Base-by-base conservation (phyloP, 495 filamentous ascomycete genomes). In the Penicillium paradoxum region DNA sequence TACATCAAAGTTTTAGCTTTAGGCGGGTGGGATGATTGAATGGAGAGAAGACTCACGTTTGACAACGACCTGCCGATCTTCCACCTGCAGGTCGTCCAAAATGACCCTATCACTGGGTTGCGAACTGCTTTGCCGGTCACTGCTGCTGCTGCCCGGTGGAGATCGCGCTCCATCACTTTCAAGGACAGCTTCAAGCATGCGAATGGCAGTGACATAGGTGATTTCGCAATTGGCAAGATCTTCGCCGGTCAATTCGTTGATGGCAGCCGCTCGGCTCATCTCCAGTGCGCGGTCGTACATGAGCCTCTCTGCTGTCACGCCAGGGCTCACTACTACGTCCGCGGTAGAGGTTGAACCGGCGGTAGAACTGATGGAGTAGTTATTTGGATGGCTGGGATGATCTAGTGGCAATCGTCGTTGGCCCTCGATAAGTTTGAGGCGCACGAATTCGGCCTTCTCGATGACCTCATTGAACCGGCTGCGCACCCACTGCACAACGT, bases 251-350 rank as follows among this genome's bases (percentile, higher is more conserved):
- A 97, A 85, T 71, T 98, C 93, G 59, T 91, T 96, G 63, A 97
- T 92, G 3, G 93, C 93, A 6, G 93, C 91, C 2, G 88, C 81
- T 33, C 90, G 84, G 58, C 90, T 96, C 93, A 98, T 96, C 67
- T 98, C 93, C 19, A 96, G 70, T 3, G 93, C 93, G 13, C 93
- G 89, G 56, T 98, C 95, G 59, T 96, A 98, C 95, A 98, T 98
- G 42, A 98, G 71, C 69, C 89, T 95, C 71, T 97, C 93, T 0
- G 93, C 93, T 18, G 91, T 96, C 36, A 97, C 83, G 6, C 92
- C 92, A 0, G 78, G 70, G 39, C 79, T 84, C 13, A 84, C 79
- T n/a, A 81, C 72, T 17, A 89, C 85, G 46, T 87, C 88, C 2
- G 82, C 77, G 30, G 81, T 83, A 11, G 76, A 71, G 9, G 68